Conservation (phyloP, 306 rosid genomes). For the Quercus mongolica region DNA sequence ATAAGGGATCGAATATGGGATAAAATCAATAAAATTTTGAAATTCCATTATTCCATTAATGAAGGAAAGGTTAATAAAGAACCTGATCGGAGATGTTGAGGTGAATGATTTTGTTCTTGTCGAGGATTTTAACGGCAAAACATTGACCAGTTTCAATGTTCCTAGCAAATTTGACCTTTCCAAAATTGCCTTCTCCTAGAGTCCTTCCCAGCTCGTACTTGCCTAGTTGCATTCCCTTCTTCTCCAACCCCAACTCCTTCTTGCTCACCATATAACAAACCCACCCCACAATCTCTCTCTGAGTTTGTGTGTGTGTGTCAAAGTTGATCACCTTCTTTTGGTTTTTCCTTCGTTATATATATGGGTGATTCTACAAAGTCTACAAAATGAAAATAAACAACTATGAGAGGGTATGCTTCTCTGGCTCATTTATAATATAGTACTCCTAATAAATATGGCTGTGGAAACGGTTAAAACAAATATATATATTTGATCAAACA, state of each 20-base stretch:
- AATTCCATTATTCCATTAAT: not conserved
- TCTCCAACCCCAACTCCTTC: constrained; percentile 5
- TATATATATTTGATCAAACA: too few relatives aligned
- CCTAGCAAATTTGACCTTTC: constrained; percentile 74
- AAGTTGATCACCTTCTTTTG: too few relatives aligned
- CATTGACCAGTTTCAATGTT: constrained; percentile 49
- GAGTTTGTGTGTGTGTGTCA: too few relatives aligned
- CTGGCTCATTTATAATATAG: too few relatives aligned
- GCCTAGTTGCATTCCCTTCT: constrained; percentile 51
- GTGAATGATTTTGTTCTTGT: constrained; percentile 54
- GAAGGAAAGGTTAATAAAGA: not conserved
- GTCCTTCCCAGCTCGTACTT: constrained; percentile 79
- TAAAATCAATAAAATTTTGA: too few relatives aligned
- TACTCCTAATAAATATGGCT: too few relatives aligned
- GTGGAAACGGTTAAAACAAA: too few relatives aligned
- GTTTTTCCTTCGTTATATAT: too few relatives aligned
- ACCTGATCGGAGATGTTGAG: constrained; percentile 82
- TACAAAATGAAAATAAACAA: too few relatives aligned
- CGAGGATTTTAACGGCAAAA: constrained; percentile 74
- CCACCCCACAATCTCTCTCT: not conserved
- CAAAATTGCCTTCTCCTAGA: constrained; percentile 86
- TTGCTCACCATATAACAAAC: constrained; percentile 9
- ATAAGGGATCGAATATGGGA: too few relatives aligned
- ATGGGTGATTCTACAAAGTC: too few relatives aligned
- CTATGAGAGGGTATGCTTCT: too few relatives aligned